phyloP scores from a whole-genome alignment of 164 flowering plant genomes.

The Aristolochia californica region DNA sequence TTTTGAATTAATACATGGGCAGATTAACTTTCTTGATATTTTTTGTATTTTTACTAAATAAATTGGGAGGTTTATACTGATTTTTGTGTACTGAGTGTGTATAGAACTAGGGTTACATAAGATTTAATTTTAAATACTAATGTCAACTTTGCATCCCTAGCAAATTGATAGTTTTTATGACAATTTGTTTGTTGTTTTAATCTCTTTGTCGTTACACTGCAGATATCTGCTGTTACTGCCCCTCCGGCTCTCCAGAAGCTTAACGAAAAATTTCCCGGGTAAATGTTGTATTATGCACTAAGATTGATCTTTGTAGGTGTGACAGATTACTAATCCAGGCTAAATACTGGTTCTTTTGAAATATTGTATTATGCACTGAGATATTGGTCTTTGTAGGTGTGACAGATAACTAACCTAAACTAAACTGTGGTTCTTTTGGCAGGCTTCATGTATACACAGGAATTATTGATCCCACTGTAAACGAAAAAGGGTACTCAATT shows the following conservation, averaged over 20 bases:
- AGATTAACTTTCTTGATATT: too few relatives aligned
- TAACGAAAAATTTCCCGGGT: slow-evolving; percentile 89
- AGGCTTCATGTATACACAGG: slow-evolving; percentile 90
- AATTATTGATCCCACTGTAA: slow-evolving; percentile 66
- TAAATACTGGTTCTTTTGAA: slow-evolving; percentile 9
- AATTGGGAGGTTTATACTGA: too few relatives aligned
- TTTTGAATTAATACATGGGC: too few relatives aligned
- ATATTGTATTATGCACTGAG: background rate
- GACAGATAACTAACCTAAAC: background rate
- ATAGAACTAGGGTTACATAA: too few relatives aligned
- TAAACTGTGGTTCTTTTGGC: slow-evolving; percentile 8
- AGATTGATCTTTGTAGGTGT: background rate
- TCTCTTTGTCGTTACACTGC: slow-evolving; percentile 6
- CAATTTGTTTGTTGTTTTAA: background rate
- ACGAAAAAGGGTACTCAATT: slow-evolving; percentile 64
- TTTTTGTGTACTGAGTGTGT: too few relatives aligned
- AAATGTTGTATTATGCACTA: slow-evolving; percentile 5
- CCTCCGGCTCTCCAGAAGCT: slow-evolving; percentile 97
- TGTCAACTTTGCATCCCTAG: too few relatives aligned
- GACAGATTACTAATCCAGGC: background rate
- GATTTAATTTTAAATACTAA: too few relatives aligned
- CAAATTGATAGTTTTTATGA: too few relatives aligned
- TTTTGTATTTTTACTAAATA: too few relatives aligned
- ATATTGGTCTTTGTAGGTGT: background rate
- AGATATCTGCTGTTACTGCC: slow-evolving; percentile 92